A percentile compares a stretch with the other conserved stretches of the same genome.
These are phyloP conservation scores for Glonium stellatum DNA, from an alignment of 495 filamentous ascomycete genomes.

Conservation along the genomic window DNA sequence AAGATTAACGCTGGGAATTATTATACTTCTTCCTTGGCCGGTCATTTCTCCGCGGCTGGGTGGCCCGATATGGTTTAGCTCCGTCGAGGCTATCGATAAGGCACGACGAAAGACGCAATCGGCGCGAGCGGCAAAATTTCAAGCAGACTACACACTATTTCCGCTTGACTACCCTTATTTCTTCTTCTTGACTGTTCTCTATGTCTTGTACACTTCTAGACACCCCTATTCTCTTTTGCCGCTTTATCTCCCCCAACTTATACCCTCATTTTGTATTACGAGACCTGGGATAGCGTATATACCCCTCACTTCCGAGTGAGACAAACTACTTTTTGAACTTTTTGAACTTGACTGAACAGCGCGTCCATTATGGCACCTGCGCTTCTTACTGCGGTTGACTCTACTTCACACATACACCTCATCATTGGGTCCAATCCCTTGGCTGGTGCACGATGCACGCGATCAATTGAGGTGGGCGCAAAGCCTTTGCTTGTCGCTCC, in stretches of 20 bases:
- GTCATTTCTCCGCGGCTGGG: conserved; percentile 7
- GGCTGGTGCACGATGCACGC: conserved; percentile 71
- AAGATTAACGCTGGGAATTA: neutral
- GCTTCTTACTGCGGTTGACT: conserved; percentile 72
- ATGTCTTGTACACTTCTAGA: neutral
- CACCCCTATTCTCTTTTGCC: neutral
- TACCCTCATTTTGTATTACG: neutral
- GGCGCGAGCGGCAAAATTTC: neutral
- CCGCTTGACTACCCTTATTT: neutral
- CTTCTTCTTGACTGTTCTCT: neutral
- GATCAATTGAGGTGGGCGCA: conserved; percentile 80
- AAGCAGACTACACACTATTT: neutral
- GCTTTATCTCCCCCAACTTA: neutral
- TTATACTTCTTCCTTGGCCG: no score
- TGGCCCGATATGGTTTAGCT: neutral
- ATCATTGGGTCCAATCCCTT: conserved; percentile 81
- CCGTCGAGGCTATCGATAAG: neutral
- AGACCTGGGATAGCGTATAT: neutral
- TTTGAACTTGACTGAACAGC: neutral
- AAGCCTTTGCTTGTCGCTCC: conserved; percentile 77
- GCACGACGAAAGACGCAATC: neutral
- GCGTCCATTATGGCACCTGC: conserved; percentile 38
- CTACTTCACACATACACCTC: conserved; percentile 70
- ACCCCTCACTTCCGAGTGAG: neutral
- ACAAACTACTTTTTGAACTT: neutral